A percentile compares a stretch with the other conserved stretches of the same genome.
Conservation (phyloP, 108 stramenopile species). For the Pseudonitzschia multistriata region DNA sequence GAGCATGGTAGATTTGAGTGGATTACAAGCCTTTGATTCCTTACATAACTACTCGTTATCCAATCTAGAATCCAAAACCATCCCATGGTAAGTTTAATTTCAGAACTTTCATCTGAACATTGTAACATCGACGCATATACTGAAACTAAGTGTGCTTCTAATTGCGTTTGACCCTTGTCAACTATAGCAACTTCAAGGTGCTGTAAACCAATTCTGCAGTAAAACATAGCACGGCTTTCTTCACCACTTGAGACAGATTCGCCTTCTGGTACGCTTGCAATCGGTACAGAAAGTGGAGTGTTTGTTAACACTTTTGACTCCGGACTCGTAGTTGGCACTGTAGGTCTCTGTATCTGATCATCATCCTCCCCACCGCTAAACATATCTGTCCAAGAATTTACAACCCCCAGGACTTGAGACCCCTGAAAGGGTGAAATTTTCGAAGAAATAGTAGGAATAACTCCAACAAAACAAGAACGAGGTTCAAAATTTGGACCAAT, state of each 20-base stretch:
- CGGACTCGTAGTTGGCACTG: background rate
- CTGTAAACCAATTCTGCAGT: constrained; percentile 31
- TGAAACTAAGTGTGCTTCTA: constrained; percentile 80
- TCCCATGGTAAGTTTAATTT: constrained; percentile 63
- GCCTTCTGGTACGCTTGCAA: background rate
- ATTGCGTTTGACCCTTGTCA: constrained; percentile 46
- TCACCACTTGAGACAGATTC: background rate
- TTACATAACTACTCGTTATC: constrained; percentile 36
- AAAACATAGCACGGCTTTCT: constrained; percentile 13
- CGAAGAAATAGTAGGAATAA: constrained; percentile 60
- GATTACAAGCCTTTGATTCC: constrained; percentile 62
- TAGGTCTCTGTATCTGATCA: background rate
- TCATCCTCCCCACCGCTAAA: constrained; percentile 6
- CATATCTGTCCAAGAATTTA: constrained; percentile 50
- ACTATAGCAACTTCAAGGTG: constrained; percentile 50
- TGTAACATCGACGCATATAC: constrained; percentile 52
- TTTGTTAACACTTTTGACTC: background rate
- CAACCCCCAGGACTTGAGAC: constrained; percentile 51
- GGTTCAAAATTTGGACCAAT: constrained; percentile 44
- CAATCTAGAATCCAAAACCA: constrained; percentile 85
- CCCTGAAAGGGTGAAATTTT: constrained; percentile 56
- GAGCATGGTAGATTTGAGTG: constrained; percentile 71
- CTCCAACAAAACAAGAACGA: constrained; percentile 69
- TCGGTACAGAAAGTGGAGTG: background rate
- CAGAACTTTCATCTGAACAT: constrained; percentile 55